Percentiles rank a stretch among this genome's conserved stretches.
Evolutionary conservation across 352 stramenopile genomes (phyloP).

Genomic region (Aphanomyces astaci): DNA sequence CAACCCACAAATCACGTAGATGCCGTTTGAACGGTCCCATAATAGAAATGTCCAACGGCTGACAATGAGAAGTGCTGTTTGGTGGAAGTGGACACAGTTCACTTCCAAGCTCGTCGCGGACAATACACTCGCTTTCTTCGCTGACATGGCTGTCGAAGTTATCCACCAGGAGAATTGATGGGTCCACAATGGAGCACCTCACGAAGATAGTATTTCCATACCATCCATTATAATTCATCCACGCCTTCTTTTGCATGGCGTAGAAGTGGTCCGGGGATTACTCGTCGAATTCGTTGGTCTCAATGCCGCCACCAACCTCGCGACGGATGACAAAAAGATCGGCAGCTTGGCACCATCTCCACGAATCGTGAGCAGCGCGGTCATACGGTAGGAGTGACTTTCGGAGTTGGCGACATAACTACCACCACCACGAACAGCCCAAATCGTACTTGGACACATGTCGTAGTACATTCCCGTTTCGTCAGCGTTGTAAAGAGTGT

Average conservation of each 20-base stretch:
- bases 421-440: slow-evolving; percentile 18
- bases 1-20: no score
- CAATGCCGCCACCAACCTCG: neutral
- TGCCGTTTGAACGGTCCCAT: no score
- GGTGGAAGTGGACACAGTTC: no score
- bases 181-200: neutral
- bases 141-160: no score
- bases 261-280: neutral
- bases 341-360: slow-evolving; percentile 26
- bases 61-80: no score
- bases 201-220: neutral
- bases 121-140: no score
- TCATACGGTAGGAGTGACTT: slow-evolving; percentile 24
- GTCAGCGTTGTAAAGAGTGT: neutral
- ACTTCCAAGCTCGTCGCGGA: no score
- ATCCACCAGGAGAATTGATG: neutral
- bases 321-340: slow-evolving; percentile 26
- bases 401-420: neutral
- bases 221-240: neutral
- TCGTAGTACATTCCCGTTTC: slow-evolving; percentile 13
- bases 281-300: neutral
- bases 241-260: neutral
- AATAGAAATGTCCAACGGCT: no score
- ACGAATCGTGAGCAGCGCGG: slow-evolving; percentile 21
- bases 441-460: slow-evolving; percentile 7